Percentiles rank a stretch among this genome's conserved stretches.
Conservation (phyloP, 2,329 filamentous ascomycete species). For the Berkeleyomyces basicola region DNA sequence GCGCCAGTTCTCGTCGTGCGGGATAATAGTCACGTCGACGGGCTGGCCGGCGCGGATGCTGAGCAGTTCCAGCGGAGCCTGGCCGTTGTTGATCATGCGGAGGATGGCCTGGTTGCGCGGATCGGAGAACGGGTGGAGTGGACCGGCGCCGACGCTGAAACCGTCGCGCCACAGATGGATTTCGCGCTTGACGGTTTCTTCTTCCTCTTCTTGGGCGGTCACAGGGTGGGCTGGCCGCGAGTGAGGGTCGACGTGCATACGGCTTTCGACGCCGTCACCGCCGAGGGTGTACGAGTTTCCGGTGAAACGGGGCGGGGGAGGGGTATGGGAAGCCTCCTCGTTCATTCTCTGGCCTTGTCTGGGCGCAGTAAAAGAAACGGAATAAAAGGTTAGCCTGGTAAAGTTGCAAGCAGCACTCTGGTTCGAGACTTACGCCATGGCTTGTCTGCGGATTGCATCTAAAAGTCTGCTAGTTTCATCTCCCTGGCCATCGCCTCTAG, state of each 20-base stretch:
- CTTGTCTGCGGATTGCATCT: slow-evolving; percentile 47
- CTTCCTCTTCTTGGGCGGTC: slow-evolving; percentile 30
- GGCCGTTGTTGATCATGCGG: slow-evolving; percentile 58
- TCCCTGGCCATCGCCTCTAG: slow-evolving; percentile 22
- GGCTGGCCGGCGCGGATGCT: slow-evolving; percentile 59
- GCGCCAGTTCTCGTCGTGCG: slow-evolving; percentile 59
- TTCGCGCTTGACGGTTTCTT: slow-evolving; percentile 28
- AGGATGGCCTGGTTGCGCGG: slow-evolving; percentile 56
- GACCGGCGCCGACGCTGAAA: slow-evolving; percentile 71
- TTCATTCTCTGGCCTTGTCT: slow-evolving; percentile 6
- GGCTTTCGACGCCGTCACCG: slow-evolving; percentile 57
- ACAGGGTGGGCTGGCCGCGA: slow-evolving; percentile 17
- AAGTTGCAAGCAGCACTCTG: background rate
- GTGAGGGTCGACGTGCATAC: slow-evolving; percentile 45
- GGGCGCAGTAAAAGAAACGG: background rate
- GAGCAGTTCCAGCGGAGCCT: slow-evolving; percentile 62
- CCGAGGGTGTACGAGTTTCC: slow-evolving; percentile 62
- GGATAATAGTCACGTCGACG: slow-evolving; percentile 63
- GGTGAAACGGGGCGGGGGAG: slow-evolving; percentile 42
- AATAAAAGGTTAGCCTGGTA: too few relatives aligned
- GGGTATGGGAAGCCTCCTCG: slow-evolving; percentile 21
- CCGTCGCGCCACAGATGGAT: slow-evolving; percentile 73
- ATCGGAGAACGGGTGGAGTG: slow-evolving; percentile 63
- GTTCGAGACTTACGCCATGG: slow-evolving; percentile 33
- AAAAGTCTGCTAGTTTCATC: slow-evolving; percentile 29